phyloP scores from a whole-genome alignment of 306 rosid genomes.

The Potentilla sterilis region DNA sequence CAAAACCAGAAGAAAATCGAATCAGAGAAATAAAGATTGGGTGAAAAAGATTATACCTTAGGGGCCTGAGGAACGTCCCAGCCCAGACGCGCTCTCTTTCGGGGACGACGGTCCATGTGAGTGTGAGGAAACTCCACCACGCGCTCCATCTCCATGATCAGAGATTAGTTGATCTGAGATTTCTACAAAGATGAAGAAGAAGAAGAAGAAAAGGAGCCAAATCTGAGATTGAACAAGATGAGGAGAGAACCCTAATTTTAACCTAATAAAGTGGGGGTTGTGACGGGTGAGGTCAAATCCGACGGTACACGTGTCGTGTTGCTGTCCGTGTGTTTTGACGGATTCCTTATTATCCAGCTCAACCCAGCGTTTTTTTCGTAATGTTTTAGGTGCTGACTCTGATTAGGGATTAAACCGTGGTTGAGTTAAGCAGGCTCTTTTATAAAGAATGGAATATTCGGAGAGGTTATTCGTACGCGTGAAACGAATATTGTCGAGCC shows the following conservation, averaged over 20 bases:
- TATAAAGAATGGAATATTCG: neutral
- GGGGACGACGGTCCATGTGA: slow-evolving; percentile 87
- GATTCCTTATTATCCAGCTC: slow-evolving; percentile 5
- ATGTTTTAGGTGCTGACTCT: neutral
- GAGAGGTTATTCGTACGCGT: neutral
- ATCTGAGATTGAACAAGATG: neutral
- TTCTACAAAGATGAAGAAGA: neutral
- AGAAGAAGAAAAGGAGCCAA: neutral
- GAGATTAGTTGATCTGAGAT: neutral
- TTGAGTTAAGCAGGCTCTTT: slow-evolving; percentile 30
- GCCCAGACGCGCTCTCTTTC: slow-evolving; percentile 91
- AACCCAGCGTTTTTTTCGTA: neutral
- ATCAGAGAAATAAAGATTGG: slow-evolving; percentile 33
- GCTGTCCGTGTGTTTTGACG: slow-evolving; percentile 24
- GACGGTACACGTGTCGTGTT: slow-evolving; percentile 48
- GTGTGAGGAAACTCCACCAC: slow-evolving; percentile 79
- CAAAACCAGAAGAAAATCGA: slow-evolving; percentile 8
- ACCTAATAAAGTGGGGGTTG: slow-evolving; percentile 23
- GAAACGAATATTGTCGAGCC: neutral
- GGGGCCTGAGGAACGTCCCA: slow-evolving; percentile 89
- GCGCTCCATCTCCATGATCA: slow-evolving; percentile 84
- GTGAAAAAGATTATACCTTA: slow-evolving; percentile 52
- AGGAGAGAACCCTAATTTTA: slow-evolving; percentile 51
- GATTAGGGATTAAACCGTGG: slow-evolving; percentile 32
- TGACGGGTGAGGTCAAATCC: slow-evolving; percentile 29